Base-by-base conservation (phyloP, 352 stramenopile genomes). In the Albugo candida region DNA sequence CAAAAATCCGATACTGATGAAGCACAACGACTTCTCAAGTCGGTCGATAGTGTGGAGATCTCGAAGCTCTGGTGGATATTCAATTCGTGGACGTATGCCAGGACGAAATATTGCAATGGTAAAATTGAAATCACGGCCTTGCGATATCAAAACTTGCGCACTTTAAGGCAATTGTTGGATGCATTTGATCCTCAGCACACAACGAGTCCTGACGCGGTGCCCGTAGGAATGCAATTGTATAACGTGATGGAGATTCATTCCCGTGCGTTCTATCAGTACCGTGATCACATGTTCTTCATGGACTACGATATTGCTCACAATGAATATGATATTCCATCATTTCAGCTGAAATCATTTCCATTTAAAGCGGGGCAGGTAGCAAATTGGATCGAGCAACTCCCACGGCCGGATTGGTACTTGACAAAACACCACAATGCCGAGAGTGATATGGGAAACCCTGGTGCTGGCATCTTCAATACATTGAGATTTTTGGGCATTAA, bases 31-130 rank as follows among this genome's bases (percentile, higher is more conserved):
- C 82, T 31, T 31, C 24, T 8, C 24, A 31, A 13, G 83, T 74
- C 48, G 75, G 83, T 83, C 43, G 72, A 88, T 24, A 73, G 85
- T 52, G 67, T 78, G 13, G 72, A 85, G 52, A 83, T 68, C 1
- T 72, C 83, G 53, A 70, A 66, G 34, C 51, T 88, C 13, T 88
- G 75, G 75, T 85, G 70, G 70, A 81, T 88, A 14, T 88, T 88
- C 36, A 85, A 84, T 34, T 31, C 67, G 24, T 88, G 72, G 72
- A 60, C 57, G 11, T 60, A 75, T 36, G 63, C 64, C 1, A 81
- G 79, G 38, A 51, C 55, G 11, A 83, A 81, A 53, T 88, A 83
- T 52, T 62, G 70, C 11, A 73, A 60, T 10, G 69, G 75, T 19
- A 88, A 88, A 47, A 65, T 77, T 17, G 75, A 85, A 34, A 67